These are phyloP conservation scores for Massariosphaeria phaeospora DNA, from an alignment of 495 filamentous ascomycete species.

Conservation along the genomic window DNA sequence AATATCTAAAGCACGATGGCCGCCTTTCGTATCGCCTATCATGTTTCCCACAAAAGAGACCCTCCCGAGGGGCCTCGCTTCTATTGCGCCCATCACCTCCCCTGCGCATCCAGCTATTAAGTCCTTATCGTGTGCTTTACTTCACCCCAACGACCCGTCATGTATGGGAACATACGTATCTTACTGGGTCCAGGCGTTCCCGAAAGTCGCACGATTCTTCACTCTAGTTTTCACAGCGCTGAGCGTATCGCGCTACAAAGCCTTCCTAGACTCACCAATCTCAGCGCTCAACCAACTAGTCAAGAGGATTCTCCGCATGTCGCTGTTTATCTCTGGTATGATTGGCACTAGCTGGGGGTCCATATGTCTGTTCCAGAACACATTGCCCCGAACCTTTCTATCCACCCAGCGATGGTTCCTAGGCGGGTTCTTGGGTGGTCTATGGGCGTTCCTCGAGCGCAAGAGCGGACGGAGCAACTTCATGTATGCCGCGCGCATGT, in stretches of 20 bases:
- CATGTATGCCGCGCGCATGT: constrained; percentile 65
- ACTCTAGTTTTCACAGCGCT: constrained; percentile 64
- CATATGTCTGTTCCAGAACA: constrained; percentile 77
- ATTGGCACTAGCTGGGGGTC: constrained; percentile 79
- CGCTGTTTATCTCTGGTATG: constrained; percentile 68
- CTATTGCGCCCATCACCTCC: constrained; percentile 72
- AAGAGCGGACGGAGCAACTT: constrained; percentile 58
- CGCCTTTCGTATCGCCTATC: constrained; percentile 84
- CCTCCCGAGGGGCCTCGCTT: constrained; percentile 58
- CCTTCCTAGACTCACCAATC: constrained; percentile 61
- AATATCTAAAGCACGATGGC: constrained; percentile 79
- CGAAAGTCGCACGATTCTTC: constrained; percentile 69
- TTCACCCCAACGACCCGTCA: constrained; percentile 84
- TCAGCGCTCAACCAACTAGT: constrained; percentile 59
- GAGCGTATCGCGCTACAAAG: constrained; percentile 59
- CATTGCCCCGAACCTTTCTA: constrained; percentile 69
- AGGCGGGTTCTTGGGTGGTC: constrained; percentile 75
- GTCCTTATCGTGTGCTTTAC: constrained; percentile 77
- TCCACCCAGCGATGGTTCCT: constrained; percentile 81
- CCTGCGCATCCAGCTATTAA: constrained; percentile 80
- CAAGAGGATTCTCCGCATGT: constrained; percentile 59
- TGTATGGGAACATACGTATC: constrained; percentile 80
- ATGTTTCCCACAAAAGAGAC: constrained; percentile 63
- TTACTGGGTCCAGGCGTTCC: constrained; percentile 76
- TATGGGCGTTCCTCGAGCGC: constrained; percentile 72